Base-by-base conservation (phyloP, 257 asterid genomes). In the Solanum verrucosum region DNA sequence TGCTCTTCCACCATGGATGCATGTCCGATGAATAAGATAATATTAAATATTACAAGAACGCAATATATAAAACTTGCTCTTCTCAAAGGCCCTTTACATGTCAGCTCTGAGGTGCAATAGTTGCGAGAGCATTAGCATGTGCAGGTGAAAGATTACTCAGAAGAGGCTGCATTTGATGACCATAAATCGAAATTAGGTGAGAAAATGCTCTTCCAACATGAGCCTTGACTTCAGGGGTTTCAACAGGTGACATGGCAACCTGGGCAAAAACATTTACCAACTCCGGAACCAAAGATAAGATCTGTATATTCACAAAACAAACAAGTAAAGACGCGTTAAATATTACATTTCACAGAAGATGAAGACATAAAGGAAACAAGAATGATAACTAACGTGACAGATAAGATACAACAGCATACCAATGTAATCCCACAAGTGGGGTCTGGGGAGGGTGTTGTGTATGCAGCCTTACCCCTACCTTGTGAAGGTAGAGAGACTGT, bases 161-260 rank as follows among this genome's bases (percentile, higher is more conserved):
- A 85, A 97, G 96, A 86, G 98, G 98, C 90, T 95, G 99, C 94
- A 97, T 93, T 90, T 96, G 99, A 44, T 94, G 95, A 84, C 99
- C 99, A 67, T 94, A 96, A 85, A 94, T 84, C 52, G 99, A 95
- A 67, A 94, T 89, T 87, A 97, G 93, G 90, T 96, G 99, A 91
- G 99, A 89, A 92, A 97, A 97, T 71, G 99, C 99, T 93, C 94
- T 92, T 89, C 99, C 99, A 42, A 97, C 92, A 56, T 91, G 94
- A 87, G 89, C 92, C 91, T 97, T 97, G 52, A 94, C 97, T 88
- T 94, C 99, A 60, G 98, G 95, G 89, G 94, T 92, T 93, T 97
- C 99, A 68, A 83, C 92, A 7, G 98, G 94, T 84, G 99, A 97
- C 70, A 75, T 90, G 60, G 99, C 99, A 14, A 96, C 95, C 90